These are phyloP conservation scores for Xylaria castorea DNA, from an alignment of 495 filamentous ascomycete species.

Conservation along the genomic window DNA sequence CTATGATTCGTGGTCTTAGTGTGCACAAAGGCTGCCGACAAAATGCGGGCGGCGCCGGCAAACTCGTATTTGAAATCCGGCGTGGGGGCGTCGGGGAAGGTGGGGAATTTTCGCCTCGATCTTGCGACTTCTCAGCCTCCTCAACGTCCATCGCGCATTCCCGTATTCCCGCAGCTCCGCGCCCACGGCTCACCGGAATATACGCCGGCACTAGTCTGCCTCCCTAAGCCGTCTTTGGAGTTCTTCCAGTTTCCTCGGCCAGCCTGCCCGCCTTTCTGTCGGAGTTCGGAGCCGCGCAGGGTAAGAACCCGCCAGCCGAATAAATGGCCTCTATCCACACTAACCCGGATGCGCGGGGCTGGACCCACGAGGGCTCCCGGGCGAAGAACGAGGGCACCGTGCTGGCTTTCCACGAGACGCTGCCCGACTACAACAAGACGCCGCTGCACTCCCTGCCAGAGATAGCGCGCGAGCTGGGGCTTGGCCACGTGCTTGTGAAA, in stretches of 20 bases:
- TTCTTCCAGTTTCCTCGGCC: not conserved
- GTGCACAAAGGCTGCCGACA: not conserved
- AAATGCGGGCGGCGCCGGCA: constrained; percentile 19
- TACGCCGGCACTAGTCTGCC: constrained; percentile 23
- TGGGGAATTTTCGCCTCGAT: constrained; percentile 16
- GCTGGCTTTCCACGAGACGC: constrained; percentile 55
- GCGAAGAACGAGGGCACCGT: constrained; percentile 21
- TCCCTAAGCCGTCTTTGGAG: constrained; percentile 7
- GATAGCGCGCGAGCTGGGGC: constrained; percentile 59
- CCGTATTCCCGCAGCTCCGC: constrained; percentile 2
- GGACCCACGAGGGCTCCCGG: constrained; percentile 28
- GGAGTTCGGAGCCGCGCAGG: constrained; percentile 10
- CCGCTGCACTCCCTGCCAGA: constrained; percentile 57
- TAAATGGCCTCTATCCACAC: constrained; percentile 34
- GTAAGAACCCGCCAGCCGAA: not conserved
- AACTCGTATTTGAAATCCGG: constrained; percentile 25
- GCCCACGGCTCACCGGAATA: not conserved
- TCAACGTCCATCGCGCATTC: constrained; percentile 15
- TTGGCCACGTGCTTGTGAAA: constrained; percentile 62
- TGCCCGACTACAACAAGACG: constrained; percentile 58
- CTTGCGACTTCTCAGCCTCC: constrained; percentile 23
- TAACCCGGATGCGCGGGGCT: constrained; percentile 31
- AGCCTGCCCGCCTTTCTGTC: not conserved
- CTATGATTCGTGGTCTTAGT: constrained; percentile 26
- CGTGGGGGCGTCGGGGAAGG: constrained; percentile 29